Percentiles rank a stretch among this genome's conserved stretches.
phyloP scores from a whole-genome alignment of 1,284 basidiomycete genomes.

The Macrocystidia cucumis region DNA sequence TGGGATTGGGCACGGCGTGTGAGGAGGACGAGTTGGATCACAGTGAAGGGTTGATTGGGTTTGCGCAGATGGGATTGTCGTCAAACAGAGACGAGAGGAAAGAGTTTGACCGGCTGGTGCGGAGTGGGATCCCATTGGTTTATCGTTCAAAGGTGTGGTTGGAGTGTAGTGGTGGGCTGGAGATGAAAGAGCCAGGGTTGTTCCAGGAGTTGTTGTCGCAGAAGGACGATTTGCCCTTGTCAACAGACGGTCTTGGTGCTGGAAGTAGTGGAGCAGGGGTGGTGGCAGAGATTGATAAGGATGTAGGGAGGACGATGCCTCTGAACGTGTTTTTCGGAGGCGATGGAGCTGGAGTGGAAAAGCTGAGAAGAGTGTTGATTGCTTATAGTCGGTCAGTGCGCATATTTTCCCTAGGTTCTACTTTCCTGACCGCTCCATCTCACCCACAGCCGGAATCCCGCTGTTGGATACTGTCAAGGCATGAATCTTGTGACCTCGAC shows the following conservation, averaged over 20 bases:
- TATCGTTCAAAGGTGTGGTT: slow-evolving; percentile 88
- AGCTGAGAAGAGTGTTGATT: slow-evolving; percentile 81
- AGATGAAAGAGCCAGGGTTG: slow-evolving; percentile 87
- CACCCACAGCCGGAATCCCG: slow-evolving; percentile 62
- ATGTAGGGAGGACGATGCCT: slow-evolving; percentile 91
- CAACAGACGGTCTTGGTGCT: slow-evolving; percentile 40
- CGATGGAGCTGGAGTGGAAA: slow-evolving; percentile 89
- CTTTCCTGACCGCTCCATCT: slow-evolving; percentile 1
- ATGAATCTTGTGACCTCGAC: slow-evolving; percentile 97
- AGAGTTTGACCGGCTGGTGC: slow-evolving; percentile 74
- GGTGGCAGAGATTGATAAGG: slow-evolving; percentile 88
- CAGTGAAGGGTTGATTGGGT: slow-evolving; percentile 75
- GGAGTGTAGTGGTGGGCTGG: slow-evolving; percentile 88
- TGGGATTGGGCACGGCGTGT: slow-evolving; percentile 54
- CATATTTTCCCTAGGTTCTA: slow-evolving; percentile 5
- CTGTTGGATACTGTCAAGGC: slow-evolving; percentile 86
- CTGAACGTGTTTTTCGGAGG: slow-evolving; percentile 96
- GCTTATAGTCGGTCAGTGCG: slow-evolving; percentile 82
- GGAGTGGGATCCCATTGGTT: slow-evolving; percentile 81
- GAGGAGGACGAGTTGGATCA: slow-evolving; percentile 68
- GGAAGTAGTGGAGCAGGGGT: too few species aligned
- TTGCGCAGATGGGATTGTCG: slow-evolving; percentile 78
- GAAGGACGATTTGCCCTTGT: too few species aligned
- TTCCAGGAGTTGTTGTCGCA: slow-evolving; percentile 80
- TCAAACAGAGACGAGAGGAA: slow-evolving; percentile 71